Evolutionary conservation across 495 filamentous ascomycete genomes (phyloP).

Genomic region (Penicillium fimorum): DNA sequence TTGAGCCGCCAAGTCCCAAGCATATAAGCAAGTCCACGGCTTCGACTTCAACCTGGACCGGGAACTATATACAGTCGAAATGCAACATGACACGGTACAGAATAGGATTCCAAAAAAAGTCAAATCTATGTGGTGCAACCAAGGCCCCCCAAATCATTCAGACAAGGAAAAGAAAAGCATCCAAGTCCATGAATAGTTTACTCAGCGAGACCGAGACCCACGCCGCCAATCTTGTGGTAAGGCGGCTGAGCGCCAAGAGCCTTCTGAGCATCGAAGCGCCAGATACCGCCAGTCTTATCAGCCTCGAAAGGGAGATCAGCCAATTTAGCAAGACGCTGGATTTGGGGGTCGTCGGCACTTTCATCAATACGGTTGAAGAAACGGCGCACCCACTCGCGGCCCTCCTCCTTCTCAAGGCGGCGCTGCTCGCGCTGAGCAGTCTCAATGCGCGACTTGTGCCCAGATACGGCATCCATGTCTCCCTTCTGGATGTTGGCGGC

Average conservation of each 20-base stretch:
- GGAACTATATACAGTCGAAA: constrained; percentile 32
- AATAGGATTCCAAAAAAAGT: constrained; percentile 14
- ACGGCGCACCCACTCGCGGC: constrained; percentile 75
- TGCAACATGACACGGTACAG: constrained; percentile 20
- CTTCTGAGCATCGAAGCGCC: constrained; percentile 75
- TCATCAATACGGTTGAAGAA: constrained; percentile 67
- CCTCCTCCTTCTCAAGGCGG: constrained; percentile 73
- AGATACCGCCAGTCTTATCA: constrained; percentile 84
- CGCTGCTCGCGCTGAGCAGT: constrained; percentile 84
- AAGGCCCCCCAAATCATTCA: not conserved
- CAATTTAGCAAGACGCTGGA: constrained; percentile 56
- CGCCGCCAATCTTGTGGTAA: constrained; percentile 41
- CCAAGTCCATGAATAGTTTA: constrained; percentile 5
- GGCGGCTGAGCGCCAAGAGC: constrained; percentile 48
- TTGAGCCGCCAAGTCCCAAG: constrained; percentile 10
- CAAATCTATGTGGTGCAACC: constrained; percentile 25
- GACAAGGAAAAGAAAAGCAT: not conserved
- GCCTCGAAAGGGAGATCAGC: constrained; percentile 59
- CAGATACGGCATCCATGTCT: constrained; percentile 76
- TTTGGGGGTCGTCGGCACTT: constrained; percentile 51
- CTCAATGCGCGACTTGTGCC: constrained; percentile 87
- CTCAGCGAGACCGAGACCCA: constrained; percentile 40
- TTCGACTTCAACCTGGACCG: constrained; percentile 9
- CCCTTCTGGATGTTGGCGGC: constrained; percentile 72
- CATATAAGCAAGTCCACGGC: constrained; percentile 11